Conservation (phyloP, 106 monocot genomes). For the Cymbidium sinense region DNA sequence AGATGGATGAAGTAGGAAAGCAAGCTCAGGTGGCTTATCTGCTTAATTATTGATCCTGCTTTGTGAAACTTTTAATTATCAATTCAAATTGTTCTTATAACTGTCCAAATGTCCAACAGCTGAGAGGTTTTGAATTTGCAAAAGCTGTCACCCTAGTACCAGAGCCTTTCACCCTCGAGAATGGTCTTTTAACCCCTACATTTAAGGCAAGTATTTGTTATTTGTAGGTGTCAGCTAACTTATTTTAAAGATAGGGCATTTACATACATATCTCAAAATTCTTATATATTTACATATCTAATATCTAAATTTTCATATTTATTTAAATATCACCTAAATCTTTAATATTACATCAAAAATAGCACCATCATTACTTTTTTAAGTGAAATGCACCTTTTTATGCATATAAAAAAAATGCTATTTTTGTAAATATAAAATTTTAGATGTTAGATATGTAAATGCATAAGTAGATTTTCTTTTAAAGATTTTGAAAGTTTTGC, state of each 20-base stretch:
- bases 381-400: too few species aligned
- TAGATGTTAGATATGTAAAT: too few species aligned
- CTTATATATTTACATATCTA: too few species aligned
- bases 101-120: conserved; percentile 30
- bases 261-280: too few species aligned
- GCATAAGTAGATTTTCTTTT: too few species aligned
- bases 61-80: background rate
- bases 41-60: background rate
- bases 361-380: too few species aligned
- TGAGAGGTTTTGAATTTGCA: conserved; percentile 91
- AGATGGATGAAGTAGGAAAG: conserved; percentile 82
- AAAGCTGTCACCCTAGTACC: conserved; percentile 67
- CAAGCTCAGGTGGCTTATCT: conserved; percentile 59
- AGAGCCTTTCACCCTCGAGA: conserved; percentile 87
- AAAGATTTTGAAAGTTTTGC: background rate
- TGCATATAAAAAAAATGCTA: too few species aligned
- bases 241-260: background rate
- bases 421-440: too few species aligned
- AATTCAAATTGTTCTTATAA: background rate
- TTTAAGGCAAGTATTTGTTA: conserved; percentile 58
- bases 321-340: background rate
- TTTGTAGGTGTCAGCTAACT: background rate
- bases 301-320: too few species aligned
- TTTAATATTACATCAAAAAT: background rate
- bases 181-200: conserved; percentile 88